Conservation (phyloP, 345 rosid genomes). For the Physaria fendleri region DNA sequence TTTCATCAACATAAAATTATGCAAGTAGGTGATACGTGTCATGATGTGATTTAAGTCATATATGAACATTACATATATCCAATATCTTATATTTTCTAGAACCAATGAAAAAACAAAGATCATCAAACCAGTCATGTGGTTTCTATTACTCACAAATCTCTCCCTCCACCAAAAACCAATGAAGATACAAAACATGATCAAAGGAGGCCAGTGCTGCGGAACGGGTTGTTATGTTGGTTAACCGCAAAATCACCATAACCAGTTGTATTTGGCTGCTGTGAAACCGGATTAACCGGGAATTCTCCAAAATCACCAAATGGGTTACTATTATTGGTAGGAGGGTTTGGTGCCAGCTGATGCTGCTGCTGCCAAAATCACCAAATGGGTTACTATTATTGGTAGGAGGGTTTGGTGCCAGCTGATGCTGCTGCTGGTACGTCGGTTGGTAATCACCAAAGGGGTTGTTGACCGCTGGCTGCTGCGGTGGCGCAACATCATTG, state of each 20-base stretch:
- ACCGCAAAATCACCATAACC: conserved; percentile 32
- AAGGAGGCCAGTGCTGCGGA: conserved; percentile 53
- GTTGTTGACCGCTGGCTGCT: conserved; percentile 35
- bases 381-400: conserved; percentile 58
- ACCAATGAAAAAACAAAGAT: conserved; percentile 6
- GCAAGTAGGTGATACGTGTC: conserved; percentile 12
- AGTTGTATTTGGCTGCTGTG: conserved; percentile 25
- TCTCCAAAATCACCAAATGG: conserved; percentile 61
- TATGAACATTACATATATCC: too few relatives aligned
- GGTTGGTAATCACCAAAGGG: conserved; percentile 78
- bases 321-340: conserved; percentile 33
- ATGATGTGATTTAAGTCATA: conserved; percentile 9
- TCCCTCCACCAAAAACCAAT: too few relatives aligned
- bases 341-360: conserved; percentile 28
- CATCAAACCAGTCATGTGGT: conserved; percentile 24
- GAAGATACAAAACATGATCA: conserved; percentile 28
- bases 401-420: conserved; percentile 12
- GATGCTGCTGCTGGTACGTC: conserved; percentile 38
- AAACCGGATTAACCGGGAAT: conserved; percentile 23
- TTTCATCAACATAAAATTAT: not conserved
- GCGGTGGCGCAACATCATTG: conserved; percentile 59
- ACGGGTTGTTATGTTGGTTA: conserved; percentile 30
- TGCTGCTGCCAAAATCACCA: conserved; percentile 54
- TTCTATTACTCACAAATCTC: conserved; percentile 30
- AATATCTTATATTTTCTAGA: too few relatives aligned